Base-by-base conservation (phyloP, 192 early-diverging fungal species). In the Ambispora gerdemannii region DNA sequence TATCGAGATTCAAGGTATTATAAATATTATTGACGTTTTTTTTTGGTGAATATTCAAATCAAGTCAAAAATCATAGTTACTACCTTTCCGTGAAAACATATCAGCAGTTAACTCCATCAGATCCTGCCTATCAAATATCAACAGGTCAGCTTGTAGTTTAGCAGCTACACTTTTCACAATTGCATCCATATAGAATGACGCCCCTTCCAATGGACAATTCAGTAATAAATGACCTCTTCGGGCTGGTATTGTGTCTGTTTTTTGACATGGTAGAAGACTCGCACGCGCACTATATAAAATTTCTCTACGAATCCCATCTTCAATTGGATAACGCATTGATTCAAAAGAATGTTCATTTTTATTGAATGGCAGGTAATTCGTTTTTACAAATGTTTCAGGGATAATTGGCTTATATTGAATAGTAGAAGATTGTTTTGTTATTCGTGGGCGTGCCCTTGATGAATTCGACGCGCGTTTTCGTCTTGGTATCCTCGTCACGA, bases 61-160 rank as follows among this genome's bases (percentile, higher is more conserved):
- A 22, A 33, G 62, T 62, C 32, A 73, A 31, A 8, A 31, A 59
- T 69, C 67, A 30, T 7, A 64, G 34, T 34, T 24, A 62, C 63
- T 72, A 52, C 71, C 61, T 47, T 72, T 62, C 33, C 72, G 56
- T 47, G 56, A 58, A 70, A 77, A 80, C 60, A 77, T 80, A 38
- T 79, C 79, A 4, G 74, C 36, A 3, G 81, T 84, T n/a, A 85
- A 76, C 10, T 76, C 72, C 50, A 88, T 75, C 24, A 90, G 59
- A 47, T 85, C 83, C 50, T 86, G 81, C 10, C 81, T 74, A 66
- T 92, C 90, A 38, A 92, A 62, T 0, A 73, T 79, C 13, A 91
- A 34, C 19, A 92, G 56, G 74, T 86, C 85, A 30, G 90, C 88
- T 30, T 47, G 68, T 22, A 70, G 36, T 22, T 32, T 55, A 28